Conservation (phyloP, 2,329 filamentous ascomycete species). For the Cadophora malorum region DNA sequence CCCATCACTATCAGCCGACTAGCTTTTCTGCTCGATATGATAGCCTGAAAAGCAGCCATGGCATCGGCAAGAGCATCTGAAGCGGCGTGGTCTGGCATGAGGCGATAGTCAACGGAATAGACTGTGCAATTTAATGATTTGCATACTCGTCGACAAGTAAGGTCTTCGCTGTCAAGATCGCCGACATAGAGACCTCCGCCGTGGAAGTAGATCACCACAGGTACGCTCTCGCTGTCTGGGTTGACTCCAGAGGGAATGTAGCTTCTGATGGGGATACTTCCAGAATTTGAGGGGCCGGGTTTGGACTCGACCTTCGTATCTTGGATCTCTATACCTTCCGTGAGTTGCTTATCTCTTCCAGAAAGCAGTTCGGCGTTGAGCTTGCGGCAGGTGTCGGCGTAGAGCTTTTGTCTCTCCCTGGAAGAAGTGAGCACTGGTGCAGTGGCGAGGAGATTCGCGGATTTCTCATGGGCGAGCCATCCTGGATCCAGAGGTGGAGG, state of each 20-base stretch:
- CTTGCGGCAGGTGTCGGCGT: constrained; percentile 50
- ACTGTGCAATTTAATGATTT: constrained; percentile 45
- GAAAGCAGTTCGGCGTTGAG: constrained; percentile 48
- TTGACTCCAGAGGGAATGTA: neutral
- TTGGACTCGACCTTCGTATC: constrained; percentile 26
- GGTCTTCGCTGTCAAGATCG: constrained; percentile 56
- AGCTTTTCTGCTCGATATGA: constrained; percentile 27
- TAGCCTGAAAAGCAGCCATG: constrained; percentile 46
- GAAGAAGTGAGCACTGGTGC: constrained; percentile 39
- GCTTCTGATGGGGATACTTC: neutral
- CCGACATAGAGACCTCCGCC: constrained; percentile 56
- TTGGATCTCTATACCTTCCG: constrained; percentile 43
- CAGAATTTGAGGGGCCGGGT: neutral
- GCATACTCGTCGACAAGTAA: constrained; percentile 53
- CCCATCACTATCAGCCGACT: constrained; percentile 48
- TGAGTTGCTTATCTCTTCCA: constrained; percentile 48
- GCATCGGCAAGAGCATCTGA: constrained; percentile 52
- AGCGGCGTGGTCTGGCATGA: constrained; percentile 51
- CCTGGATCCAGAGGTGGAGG: constrained; percentile 49
- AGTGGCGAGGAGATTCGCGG: constrained; percentile 41
- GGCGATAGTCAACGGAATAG: constrained; percentile 55
- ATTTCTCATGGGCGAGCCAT: constrained; percentile 51
- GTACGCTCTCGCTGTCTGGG: neutral
- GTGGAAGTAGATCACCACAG: constrained; percentile 54
- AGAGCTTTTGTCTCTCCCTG: constrained; percentile 41